phyloP scores from a whole-genome alignment of 2,329 filamentous ascomycete species.

The Verticillium albo-atrum region DNA sequence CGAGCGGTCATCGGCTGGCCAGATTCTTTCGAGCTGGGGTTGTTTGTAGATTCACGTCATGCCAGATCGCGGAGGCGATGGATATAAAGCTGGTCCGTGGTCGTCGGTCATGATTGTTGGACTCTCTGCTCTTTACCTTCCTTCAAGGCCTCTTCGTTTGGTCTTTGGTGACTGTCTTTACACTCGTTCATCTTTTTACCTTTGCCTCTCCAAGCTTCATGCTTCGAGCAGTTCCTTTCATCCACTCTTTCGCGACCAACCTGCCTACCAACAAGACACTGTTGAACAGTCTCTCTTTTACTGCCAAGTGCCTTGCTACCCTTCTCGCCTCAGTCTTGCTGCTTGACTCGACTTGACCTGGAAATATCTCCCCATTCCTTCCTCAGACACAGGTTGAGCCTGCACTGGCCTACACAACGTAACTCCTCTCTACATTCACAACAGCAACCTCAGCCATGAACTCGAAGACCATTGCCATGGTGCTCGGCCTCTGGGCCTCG shows the following conservation, averaged over 20 bases:
- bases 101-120: neutral
- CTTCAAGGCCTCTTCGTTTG: neutral
- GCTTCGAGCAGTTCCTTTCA: conserved; percentile 11
- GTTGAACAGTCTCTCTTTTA: conserved; percentile 10
- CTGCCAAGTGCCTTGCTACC: neutral
- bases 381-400: neutral
- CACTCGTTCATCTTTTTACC: conserved; percentile 9
- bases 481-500: conserved; percentile 27
- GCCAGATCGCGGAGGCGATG: neutral
- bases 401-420: neutral
- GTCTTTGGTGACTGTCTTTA: conserved; percentile 10
- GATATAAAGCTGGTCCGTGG: neutral
- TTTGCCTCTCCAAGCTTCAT: neutral
- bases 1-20: neutral
- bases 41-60: neutral
- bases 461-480: conserved; percentile 20
- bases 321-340: neutral
- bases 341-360: too few relatives aligned
- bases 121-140: neutral
- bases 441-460: neutral
- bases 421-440: too few relatives aligned
- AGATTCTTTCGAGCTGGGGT: neutral
- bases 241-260: conserved; percentile 3
- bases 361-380: neutral
- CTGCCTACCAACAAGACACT: conserved; percentile 3